These are phyloP conservation scores for Cyphellophora europaea DNA, from an alignment of 2,329 filamentous ascomycete species.

Conservation along the genomic window DNA sequence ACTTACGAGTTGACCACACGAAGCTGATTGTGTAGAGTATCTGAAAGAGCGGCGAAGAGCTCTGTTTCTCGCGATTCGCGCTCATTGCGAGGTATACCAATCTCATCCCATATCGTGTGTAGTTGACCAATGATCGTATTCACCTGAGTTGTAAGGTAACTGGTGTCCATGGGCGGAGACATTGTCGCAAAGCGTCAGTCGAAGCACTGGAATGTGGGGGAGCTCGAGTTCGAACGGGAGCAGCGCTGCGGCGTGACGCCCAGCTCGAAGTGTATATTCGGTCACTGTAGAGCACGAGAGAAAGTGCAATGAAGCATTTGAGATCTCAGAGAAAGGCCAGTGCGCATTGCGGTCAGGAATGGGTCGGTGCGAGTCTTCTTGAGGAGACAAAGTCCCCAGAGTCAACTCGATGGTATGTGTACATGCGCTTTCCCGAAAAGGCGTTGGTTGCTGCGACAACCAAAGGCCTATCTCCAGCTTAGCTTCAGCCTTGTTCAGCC, in stretches of 20 bases:
- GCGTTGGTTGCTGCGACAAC: no score
- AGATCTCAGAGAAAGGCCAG: no score
- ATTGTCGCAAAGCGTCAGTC: not conserved
- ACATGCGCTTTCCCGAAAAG: no score
- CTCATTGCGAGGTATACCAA: conserved; percentile 89
- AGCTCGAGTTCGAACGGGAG: not conserved
- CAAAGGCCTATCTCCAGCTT: no score
- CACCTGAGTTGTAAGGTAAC: conserved; percentile 89
- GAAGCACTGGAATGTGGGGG: no score
- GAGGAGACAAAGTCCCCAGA: no score
- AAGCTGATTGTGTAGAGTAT: conserved; percentile 84
- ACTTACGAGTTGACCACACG: conserved; percentile 63
- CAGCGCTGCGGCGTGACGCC: not conserved
- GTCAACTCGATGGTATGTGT: no score
- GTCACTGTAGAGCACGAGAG: no score
- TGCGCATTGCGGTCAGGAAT: no score
- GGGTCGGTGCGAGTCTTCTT: no score
- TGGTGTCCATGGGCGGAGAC: conserved; percentile 63
- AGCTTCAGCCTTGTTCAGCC: no score
- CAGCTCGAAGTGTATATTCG: not conserved
- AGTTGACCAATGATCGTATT: conserved; percentile 87
- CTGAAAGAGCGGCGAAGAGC: conserved; percentile 86
- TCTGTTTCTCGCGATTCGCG: conserved; percentile 82
- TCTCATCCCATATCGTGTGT: conserved; percentile 93
- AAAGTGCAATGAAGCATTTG: no score